Evolutionary conservation across 805 yeast genomes (phyloP).

Genomic region (Kuraishia ogatae): DNA sequence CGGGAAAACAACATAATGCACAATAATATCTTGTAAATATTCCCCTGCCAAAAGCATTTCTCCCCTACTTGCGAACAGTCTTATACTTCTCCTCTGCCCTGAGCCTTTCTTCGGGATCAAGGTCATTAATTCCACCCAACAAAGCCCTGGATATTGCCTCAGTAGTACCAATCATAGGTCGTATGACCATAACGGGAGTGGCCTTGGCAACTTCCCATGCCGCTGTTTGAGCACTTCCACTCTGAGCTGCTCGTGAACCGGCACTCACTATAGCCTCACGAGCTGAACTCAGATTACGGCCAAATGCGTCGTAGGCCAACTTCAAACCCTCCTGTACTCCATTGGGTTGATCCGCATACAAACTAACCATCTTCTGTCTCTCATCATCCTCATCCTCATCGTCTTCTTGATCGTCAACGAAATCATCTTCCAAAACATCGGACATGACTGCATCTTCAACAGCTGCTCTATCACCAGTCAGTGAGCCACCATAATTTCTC

Average conservation of each 20-base stretch:
- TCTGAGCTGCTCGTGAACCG: conserved; percentile 51
- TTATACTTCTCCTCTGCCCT: conserved; percentile 65
- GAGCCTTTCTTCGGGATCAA: conserved; percentile 55
- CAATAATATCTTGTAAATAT: no score
- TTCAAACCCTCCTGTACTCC: conserved; percentile 63
- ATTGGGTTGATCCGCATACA: conserved; percentile 80
- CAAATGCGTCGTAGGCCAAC: conserved; percentile 68
- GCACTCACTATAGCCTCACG: conserved; percentile 53
- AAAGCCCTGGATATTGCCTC: conserved; percentile 80
- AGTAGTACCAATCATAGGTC: conserved; percentile 90
- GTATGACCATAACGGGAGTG: conserved; percentile 69
- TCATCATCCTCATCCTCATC: conserved; percentile 21
- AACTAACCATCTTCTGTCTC: conserved; percentile 43
- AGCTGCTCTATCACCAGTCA: neutral
- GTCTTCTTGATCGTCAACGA: conserved; percentile 16
- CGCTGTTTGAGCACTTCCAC: conserved; percentile 59
- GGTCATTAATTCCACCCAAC: conserved; percentile 74
- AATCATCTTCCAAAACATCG: neutral
- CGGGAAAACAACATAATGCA: neutral
- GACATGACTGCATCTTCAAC: neutral
- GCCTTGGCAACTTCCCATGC: conserved; percentile 61
- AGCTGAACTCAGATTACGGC: conserved; percentile 58
- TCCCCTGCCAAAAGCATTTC: neutral
- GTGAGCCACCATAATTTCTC: neutral
- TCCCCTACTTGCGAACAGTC: neutral